Evolutionary conservation across 2,329 filamentous ascomycete species (phyloP), one percentile per base, ranked within the genome.

Genomic region (Epicoccum sorghinum): DNA sequence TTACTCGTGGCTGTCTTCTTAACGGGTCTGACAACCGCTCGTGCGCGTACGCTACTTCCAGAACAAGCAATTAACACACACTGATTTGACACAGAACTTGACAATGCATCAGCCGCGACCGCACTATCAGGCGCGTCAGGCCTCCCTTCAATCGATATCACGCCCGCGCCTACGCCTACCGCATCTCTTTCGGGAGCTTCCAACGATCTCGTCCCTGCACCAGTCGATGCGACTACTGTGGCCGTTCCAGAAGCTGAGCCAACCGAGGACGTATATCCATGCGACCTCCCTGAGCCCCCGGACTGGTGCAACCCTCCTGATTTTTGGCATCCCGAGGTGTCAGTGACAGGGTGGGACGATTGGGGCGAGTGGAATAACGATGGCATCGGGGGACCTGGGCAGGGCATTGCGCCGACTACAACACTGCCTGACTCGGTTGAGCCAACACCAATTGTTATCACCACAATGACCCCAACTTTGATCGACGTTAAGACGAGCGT

Each of bases 391-490:
- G 50, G 30, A 23, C 50, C 52, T n/a, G 45, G 45, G 12, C 42
- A 38, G 4, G 33, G 43, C 7, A 9, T 47, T 29, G 36, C 32
- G 29, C 41, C 43, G 10, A 33, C 40, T 37, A 30, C n/a, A 14
- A 35, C 39, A 4, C 3, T 8, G 25, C 18, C 33, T 7, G 45
- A 22, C 12, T 39, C 47, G 6, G 23, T 41, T 25, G 44, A 48
- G 25, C 52, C 55, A 22, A 53, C 46, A 9, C 37, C 57, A 13
- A 39, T 43, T 10, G 41, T 62, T 10, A 29, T 64, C 13, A 58
- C 55, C 4, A 64, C 59, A 6, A 55, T 38, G 23, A 60, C 60
- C 12, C 64, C 62, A 8, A 62, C 55, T 3, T 43, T 69, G 3
- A 43, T 67, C 12, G 46, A 32, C 2, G 40, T 67, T 24, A 57